These are phyloP conservation scores for Colletotrichum sp. DNA, from an alignment of 2,329 filamentous ascomycete genomes.

Conservation along the genomic window DNA sequence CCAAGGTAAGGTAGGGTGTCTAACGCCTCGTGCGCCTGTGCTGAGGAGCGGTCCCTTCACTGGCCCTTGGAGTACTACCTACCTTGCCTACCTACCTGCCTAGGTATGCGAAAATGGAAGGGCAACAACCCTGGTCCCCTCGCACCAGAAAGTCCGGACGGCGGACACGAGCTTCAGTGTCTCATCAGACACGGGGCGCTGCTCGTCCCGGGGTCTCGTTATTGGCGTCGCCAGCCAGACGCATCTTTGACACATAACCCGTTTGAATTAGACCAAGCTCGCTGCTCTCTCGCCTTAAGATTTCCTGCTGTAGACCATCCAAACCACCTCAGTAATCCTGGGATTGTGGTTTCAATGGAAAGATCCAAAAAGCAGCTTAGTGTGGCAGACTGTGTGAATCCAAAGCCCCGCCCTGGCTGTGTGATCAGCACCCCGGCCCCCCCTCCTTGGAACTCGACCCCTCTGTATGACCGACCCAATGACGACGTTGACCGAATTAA, in stretches of 20 bases:
- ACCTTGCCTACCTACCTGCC: background rate
- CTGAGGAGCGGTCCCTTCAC: background rate
- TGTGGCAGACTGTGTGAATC: background rate
- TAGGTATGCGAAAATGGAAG: constrained; percentile 3
- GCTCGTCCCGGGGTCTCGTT: background rate
- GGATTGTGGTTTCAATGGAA: background rate
- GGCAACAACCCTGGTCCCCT: constrained; percentile 16
- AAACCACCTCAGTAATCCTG: background rate
- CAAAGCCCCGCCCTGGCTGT: background rate
- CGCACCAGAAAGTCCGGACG: constrained; percentile 9
- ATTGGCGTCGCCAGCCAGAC: background rate
- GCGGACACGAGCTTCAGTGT: background rate
- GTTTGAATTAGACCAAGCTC: constrained; percentile 14
- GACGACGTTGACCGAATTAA: constrained; percentile 1
- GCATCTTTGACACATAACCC: constrained; percentile 2
- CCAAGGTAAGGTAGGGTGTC: background rate
- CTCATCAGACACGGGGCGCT: background rate
- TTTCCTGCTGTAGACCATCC: background rate
- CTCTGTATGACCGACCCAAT: background rate
- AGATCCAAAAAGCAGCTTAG: background rate
- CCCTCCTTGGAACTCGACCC: background rate
- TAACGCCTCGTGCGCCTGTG: background rate
- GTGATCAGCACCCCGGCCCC: background rate
- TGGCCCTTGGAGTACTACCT: background rate
- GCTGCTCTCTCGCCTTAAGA: background rate